Percentiles rank a stretch among this genome's conserved stretches.
phyloP scores from a whole-genome alignment of 2,329 filamentous ascomycete species.

The Claviceps purpurea region DNA sequence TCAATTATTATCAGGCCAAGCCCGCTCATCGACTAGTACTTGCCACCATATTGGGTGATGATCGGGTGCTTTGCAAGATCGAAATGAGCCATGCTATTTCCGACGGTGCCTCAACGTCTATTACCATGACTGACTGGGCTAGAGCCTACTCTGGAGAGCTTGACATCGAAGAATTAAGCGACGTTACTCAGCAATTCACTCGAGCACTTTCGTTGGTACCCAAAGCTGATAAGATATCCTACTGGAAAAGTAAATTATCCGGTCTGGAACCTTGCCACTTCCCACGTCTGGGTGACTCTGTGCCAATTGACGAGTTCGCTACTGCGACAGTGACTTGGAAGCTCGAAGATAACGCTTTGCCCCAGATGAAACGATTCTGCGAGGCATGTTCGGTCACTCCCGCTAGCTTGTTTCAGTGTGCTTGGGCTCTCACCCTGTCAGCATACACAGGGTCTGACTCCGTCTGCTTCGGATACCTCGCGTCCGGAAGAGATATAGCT shows the following conservation, averaged over 20 bases:
- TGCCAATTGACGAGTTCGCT: neutral
- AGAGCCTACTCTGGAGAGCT: slow-evolving; percentile 3
- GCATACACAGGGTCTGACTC: slow-evolving; percentile 5
- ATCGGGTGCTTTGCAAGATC: slow-evolving; percentile 4
- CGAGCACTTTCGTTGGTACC: slow-evolving; percentile 1
- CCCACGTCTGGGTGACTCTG: neutral
- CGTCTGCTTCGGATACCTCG: slow-evolving; percentile 7
- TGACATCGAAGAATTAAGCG: neutral
- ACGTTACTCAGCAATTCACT: neutral
- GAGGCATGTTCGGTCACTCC: slow-evolving; percentile 2
- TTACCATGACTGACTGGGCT: slow-evolving; percentile 3
- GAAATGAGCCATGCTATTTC: slow-evolving; percentile 8
- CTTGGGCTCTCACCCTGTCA: slow-evolving; percentile 8
- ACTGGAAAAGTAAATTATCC: slow-evolving; percentile 6
- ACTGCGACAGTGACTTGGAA: neutral
- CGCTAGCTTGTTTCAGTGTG: slow-evolving; percentile 4
- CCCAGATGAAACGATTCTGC: slow-evolving; percentile 1
- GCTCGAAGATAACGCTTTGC: neutral
- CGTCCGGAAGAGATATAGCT: slow-evolving; percentile 6
- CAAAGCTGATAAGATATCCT: slow-evolving; percentile 1
- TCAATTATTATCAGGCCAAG: neutral
- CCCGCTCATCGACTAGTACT: slow-evolving; percentile 3
- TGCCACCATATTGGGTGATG: neutral
- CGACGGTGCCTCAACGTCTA: slow-evolving; percentile 5
- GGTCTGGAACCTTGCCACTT: slow-evolving; percentile 6